A percentile compares a stretch with the other conserved stretches of the same genome.
These are phyloP conservation scores for Phanerochaete sordida DNA, from an alignment of 768 basidiomycete genomes.

Conservation along the genomic window DNA sequence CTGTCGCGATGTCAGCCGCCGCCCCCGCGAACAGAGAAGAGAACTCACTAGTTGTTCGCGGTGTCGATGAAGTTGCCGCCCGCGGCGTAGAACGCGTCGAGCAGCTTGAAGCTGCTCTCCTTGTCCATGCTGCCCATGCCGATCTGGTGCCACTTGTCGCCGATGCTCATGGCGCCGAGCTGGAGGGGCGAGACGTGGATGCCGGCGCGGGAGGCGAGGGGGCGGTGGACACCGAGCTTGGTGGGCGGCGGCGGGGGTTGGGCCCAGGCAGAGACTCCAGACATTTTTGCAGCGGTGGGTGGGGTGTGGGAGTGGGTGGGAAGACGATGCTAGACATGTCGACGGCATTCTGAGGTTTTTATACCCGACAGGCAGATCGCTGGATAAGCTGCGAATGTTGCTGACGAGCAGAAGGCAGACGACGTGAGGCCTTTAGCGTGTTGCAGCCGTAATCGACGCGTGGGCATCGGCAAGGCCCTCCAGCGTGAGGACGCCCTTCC, in stretches of 20 bases:
- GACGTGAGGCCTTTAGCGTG: too few relatives aligned
- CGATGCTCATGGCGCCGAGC: conserved; percentile 43
- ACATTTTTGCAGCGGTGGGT: too few relatives aligned
- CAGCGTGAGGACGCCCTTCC: too few relatives aligned
- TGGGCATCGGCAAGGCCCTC: too few relatives aligned
- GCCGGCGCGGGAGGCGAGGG: conserved; percentile 33
- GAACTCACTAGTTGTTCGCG: conserved; percentile 38
- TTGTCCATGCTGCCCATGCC: conserved; percentile 38
- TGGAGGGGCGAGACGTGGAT: conserved; percentile 44
- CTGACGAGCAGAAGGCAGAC: too few relatives aligned
- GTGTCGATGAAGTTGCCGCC: conserved; percentile 23
- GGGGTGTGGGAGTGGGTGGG: not conserved
- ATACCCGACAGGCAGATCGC: too few relatives aligned
- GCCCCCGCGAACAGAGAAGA: not conserved
- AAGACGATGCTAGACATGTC: too few relatives aligned
- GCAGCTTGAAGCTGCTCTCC: conserved; percentile 35
- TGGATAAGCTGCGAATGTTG: too few relatives aligned
- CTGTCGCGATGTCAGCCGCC: conserved; percentile 8
- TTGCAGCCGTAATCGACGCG: too few relatives aligned
- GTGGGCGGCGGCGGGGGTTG: conserved; percentile 11
- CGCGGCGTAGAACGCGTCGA: conserved; percentile 27
- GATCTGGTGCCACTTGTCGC: conserved; percentile 32
- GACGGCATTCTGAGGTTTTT: too few relatives aligned
- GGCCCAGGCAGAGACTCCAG: not conserved
- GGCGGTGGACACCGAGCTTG: conserved; percentile 29